phyloP scores from a whole-genome alignment of 129 eudicot genomes.

The Centrapalus pauciflorus region DNA sequence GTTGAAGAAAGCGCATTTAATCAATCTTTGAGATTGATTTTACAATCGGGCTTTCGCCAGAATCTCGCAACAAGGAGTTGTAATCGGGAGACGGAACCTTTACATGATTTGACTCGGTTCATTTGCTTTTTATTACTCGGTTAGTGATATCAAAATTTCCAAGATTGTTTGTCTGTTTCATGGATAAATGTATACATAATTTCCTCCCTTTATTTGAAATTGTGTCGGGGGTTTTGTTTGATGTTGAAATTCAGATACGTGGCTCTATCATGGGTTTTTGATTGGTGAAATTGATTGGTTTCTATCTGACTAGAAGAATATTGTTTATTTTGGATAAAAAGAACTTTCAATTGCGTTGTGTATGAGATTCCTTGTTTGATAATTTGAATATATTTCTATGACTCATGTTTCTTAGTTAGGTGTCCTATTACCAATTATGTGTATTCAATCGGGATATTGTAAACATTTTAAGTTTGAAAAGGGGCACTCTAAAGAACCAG shows the following conservation, averaged over 20 bases:
- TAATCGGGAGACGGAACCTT: conserved; percentile 6
- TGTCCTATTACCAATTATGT: neutral
- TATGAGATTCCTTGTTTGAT: conserved; percentile 15
- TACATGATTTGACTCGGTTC: conserved; percentile 2
- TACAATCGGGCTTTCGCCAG: conserved; percentile 3
- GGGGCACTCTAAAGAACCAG: neutral
- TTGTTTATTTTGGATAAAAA: conserved; percentile 1
- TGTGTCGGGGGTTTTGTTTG: neutral
- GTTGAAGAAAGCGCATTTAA: neutral
- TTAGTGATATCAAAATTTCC: neutral
- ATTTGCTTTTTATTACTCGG: neutral
- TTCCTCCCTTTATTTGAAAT: neutral
- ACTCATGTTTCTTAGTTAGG: neutral
- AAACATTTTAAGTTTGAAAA: neutral
- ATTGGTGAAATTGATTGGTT: neutral
- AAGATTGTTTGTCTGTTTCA: neutral
- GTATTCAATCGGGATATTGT: neutral
- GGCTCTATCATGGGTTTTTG: conserved; percentile 4
- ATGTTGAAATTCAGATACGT: conserved; percentile 20
- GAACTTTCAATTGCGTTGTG: conserved; percentile 2
- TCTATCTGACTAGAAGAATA: neutral
- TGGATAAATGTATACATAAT: neutral
- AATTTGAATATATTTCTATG: neutral
- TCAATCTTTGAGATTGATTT: conserved; percentile 7
- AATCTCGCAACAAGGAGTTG: conserved; percentile 9